Evolutionary conservation across 225 moss, liverwort and hornwort genomes (phyloP).

Genomic region (Physcomitrium patens): DNA sequence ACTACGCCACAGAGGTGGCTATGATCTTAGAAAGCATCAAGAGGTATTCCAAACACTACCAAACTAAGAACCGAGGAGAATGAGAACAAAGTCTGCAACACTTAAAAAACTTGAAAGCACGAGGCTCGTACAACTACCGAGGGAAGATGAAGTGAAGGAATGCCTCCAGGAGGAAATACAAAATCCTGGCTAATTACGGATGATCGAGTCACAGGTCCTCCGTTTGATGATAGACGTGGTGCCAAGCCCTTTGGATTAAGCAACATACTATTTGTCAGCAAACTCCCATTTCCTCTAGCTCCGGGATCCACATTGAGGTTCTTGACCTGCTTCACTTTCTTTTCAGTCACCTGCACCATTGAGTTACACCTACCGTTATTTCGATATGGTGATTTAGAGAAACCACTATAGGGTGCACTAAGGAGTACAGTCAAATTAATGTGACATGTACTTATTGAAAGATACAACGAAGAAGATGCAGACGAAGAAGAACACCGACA

Average conservation of each 20-base stretch:
- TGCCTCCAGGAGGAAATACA: conserved; percentile 91
- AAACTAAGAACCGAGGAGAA: conserved; percentile 1
- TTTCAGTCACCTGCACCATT: conserved; percentile 87
- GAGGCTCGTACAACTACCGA: conserved; percentile 68
- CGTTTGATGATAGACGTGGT: conserved; percentile 74
- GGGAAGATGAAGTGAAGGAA: conserved; percentile 92
- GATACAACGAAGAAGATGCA: no score
- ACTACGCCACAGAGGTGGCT: conserved; percentile 8
- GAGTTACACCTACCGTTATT: conserved; percentile 7
- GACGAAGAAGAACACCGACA: neutral
- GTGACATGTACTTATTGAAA: no score
- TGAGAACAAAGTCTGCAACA: neutral
- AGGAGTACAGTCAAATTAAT: no score
- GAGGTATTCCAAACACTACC: neutral
- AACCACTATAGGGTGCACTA: neutral
- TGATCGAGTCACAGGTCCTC: conserved; percentile 66
- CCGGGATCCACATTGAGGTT: conserved; percentile 93
- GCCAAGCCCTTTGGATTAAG: conserved; percentile 77
- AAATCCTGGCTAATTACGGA: conserved; percentile 81
- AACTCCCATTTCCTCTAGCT: conserved; percentile 68
- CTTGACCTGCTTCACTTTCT: conserved; percentile 91
- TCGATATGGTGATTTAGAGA: neutral
- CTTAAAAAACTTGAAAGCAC: conserved; percentile 26
- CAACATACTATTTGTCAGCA: conserved; percentile 73
- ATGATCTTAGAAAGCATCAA: neutral